These are phyloP conservation scores for Noccaea bulbosa DNA, from an alignment of 345 rosid species.

Conservation along the genomic window DNA sequence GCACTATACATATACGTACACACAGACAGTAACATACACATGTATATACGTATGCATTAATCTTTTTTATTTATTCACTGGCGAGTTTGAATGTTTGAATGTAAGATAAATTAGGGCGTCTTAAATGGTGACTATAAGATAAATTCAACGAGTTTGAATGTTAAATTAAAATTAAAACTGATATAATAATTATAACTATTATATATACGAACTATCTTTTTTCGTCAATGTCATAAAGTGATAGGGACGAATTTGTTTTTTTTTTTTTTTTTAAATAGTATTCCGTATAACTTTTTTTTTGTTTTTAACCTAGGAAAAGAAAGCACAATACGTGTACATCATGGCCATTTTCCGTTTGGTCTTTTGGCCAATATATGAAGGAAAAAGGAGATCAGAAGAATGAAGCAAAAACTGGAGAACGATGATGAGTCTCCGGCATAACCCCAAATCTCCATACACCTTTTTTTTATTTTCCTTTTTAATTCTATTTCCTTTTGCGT, in stretches of 20 bases:
- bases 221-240: background rate
- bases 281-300: too few species aligned
- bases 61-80: background rate
- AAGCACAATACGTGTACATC: background rate
- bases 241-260: background rate
- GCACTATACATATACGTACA: background rate
- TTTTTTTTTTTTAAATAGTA: background rate
- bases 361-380: too few species aligned
- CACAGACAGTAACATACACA: background rate
- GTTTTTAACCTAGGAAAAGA: background rate
- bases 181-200: background rate
- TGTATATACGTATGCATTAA: background rate
- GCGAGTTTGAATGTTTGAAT: too few species aligned
- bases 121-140: conserved; percentile 1
- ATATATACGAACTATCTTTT: background rate
- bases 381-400: too few species aligned
- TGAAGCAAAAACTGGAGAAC: too few species aligned
- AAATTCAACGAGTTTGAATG: conserved; percentile 2
- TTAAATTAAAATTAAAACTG: too few species aligned
- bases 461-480: too few species aligned
- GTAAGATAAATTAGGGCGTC: too few species aligned
- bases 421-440: too few species aligned
- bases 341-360: background rate
- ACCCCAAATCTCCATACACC: too few species aligned
- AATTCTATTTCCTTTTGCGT: too few species aligned